Evolutionary conservation across 176 grass and related monocot genomes (phyloP).

Genomic region (Rhipidocladum racemiflorum): DNA sequence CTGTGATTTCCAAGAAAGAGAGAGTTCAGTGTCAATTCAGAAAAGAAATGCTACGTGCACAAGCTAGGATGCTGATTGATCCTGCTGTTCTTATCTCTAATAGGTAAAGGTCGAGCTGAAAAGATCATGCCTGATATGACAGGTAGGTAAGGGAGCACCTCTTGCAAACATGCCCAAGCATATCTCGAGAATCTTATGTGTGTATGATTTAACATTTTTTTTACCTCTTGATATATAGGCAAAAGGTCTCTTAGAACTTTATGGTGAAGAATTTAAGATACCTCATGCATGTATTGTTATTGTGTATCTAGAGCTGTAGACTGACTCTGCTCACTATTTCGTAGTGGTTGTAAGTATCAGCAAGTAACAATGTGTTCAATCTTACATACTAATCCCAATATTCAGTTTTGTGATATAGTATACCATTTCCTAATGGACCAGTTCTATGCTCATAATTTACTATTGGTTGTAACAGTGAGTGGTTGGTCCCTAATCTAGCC

Average conservation of each 20-base stretch:
- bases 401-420: not conserved
- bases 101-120: not conserved
- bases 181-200: not conserved
- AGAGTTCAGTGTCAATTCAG: not conserved
- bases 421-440: not conserved
- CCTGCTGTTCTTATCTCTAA: not conserved
- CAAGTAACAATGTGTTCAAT: conserved; percentile 8
- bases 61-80: not conserved
- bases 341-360: conserved; percentile 13
- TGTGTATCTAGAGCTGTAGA: not conserved
- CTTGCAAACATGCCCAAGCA: not conserved
- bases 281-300: not conserved
- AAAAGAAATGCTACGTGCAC: not conserved
- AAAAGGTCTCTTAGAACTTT: too few relatives aligned
- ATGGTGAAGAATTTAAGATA: too few relatives aligned
- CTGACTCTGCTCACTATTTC: not conserved
- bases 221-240: too few relatives aligned
- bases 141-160: conserved; percentile 8
- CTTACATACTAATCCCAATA: not conserved
- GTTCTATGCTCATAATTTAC: not conserved
- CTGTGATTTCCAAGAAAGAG: conserved; percentile 41
- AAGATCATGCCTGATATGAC: conserved; percentile 17
- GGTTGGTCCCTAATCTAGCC: not conserved
- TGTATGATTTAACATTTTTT: too few relatives aligned
- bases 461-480: conserved; percentile 11